These are phyloP conservation scores for Mycena sp. DNA, from an alignment of 1,284 basidiomycete species.

Conservation along the genomic window DNA sequence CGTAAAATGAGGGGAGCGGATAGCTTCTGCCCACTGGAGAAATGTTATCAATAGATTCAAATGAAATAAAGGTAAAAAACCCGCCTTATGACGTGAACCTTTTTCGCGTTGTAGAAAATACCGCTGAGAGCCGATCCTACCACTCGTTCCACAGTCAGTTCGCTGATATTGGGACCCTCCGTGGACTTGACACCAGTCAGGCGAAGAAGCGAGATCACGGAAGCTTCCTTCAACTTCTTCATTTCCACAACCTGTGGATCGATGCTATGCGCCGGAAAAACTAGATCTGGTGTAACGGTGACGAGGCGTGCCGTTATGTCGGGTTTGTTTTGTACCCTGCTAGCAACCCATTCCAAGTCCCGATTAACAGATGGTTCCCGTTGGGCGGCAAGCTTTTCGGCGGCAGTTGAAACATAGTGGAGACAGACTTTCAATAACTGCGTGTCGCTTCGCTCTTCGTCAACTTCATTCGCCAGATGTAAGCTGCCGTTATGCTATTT, in stretches of 20 bases:
- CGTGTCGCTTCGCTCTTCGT: neutral
- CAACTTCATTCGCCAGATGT: neutral
- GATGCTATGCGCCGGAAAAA: neutral
- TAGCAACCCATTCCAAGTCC: too few species aligned
- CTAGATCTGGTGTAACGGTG: neutral
- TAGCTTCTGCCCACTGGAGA: constrained; percentile 1
- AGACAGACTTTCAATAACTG: neutral
- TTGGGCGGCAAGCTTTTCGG: neutral
- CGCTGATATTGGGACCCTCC: neutral
- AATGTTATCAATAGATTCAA: neutral
- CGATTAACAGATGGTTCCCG: too few species aligned
- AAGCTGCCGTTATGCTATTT: neutral
- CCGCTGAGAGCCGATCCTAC: constrained; percentile 12
- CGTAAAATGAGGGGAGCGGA: neutral
- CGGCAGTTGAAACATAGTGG: neutral
- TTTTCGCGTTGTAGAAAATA: neutral
- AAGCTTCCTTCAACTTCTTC: neutral
- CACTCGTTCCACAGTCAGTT: neutral
- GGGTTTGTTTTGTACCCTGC: too few species aligned
- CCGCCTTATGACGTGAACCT: constrained; percentile 1
- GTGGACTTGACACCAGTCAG: neutral
- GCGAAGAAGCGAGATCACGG: neutral
- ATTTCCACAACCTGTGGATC: neutral
- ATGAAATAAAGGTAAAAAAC: neutral
- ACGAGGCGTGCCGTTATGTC: too few species aligned